Evolutionary conservation across 345 rosid genomes (phyloP).

Genomic region (Cardamine resedifolia): DNA sequence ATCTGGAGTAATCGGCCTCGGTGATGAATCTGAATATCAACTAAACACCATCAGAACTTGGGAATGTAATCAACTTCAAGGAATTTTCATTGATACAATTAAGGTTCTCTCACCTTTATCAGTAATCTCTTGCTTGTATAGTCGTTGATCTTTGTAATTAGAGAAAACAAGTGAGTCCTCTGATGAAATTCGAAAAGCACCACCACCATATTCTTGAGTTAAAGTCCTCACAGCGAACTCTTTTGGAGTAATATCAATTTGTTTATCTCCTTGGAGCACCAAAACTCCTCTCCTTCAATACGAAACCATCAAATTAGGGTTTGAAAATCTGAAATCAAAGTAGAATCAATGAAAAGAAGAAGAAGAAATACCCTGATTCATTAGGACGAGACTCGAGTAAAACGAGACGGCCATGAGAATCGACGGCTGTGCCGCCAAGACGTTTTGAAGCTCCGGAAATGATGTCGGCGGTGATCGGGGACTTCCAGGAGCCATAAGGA

Average conservation of each 20-base stretch:
- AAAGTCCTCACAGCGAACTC: conserved; percentile 75
- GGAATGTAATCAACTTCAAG: neutral
- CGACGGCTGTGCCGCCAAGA: conserved; percentile 74
- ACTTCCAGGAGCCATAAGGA: conserved; percentile 93
- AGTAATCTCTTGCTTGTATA: conserved; percentile 57
- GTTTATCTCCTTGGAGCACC: conserved; percentile 58
- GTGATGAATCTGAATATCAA: conserved; percentile 51
- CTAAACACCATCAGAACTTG: conserved; percentile 11
- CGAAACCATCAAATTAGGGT: neutral
- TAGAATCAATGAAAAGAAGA: neutral
- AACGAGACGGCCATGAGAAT: conserved; percentile 65
- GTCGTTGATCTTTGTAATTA: conserved; percentile 82
- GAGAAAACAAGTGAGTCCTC: conserved; percentile 71
- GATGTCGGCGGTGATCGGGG: conserved; percentile 84
- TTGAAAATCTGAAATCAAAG: neutral
- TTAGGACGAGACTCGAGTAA: conserved; percentile 86
- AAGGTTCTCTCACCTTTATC: conserved; percentile 42
- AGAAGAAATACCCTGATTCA: conserved; percentile 61
- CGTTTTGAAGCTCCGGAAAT: conserved; percentile 83
- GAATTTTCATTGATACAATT: neutral
- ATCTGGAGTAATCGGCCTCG: conserved; percentile 76
- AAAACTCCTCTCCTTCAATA: conserved; percentile 64
- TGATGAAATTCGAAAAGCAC: conserved; percentile 64
- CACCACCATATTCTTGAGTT: conserved; percentile 96
- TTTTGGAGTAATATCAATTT: conserved; percentile 72